These are phyloP conservation scores for Sclerospora graminicola DNA, from an alignment of 352 stramenopile genomes.

Conservation along the genomic window DNA sequence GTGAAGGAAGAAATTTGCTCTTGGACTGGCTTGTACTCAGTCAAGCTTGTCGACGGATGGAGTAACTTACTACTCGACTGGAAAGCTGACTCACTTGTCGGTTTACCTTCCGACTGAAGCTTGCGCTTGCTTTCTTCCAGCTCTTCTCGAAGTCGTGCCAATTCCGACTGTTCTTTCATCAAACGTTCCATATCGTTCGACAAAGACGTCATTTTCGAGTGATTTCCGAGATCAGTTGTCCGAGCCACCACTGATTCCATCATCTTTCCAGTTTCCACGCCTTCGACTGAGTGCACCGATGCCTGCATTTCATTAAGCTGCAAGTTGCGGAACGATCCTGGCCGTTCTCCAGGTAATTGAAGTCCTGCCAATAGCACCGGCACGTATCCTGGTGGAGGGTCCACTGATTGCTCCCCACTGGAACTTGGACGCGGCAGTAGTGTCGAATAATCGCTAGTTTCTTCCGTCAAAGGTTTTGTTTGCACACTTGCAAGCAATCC, in stretches of 20 bases:
- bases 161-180: slow-evolving; percentile 63
- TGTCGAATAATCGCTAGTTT: too few relatives aligned
- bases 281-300: too few relatives aligned
- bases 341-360: slow-evolving; percentile 23
- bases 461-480: slow-evolving; percentile 4
- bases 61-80: slow-evolving; percentile 4
- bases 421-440: slow-evolving; percentile 9
- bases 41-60: slow-evolving; percentile 5
- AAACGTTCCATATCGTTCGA: slow-evolving; percentile 45
- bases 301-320: too few relatives aligned
- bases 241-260: neutral
- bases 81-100: slow-evolving; percentile 1
- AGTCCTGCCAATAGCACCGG: slow-evolving; percentile 39
- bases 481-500: slow-evolving; percentile 51
- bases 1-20: slow-evolving; percentile 12
- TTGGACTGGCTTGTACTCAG: slow-evolving; percentile 13
- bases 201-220: slow-evolving; percentile 7
- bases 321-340: slow-evolving; percentile 16
- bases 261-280: slow-evolving; percentile 5
- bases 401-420: slow-evolving; percentile 8
- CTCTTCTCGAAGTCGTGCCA: slow-evolving; percentile 44
- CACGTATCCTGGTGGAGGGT: slow-evolving; percentile 29
- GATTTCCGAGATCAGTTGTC: neutral
- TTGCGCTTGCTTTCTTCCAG: slow-evolving; percentile 63
- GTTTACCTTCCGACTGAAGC: slow-evolving; percentile 26